Conservation (phyloP, 176 grass and related monocot species). For the Typha latifolia region DNA sequence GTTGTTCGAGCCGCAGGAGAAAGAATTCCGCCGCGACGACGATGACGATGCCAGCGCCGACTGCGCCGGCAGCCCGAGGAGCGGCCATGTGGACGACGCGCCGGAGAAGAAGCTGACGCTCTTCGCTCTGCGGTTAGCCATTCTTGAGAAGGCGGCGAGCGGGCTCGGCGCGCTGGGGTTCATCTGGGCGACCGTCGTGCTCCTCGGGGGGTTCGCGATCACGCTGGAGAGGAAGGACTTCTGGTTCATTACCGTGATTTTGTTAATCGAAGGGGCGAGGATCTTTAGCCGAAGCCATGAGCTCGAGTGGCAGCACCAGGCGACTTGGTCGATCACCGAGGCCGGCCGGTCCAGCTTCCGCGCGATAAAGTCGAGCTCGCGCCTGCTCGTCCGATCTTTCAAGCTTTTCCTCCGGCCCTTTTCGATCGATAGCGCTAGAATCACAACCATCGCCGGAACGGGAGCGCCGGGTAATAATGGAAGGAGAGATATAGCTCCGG, state of each 20-base stretch:
- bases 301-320: conserved; percentile 92
- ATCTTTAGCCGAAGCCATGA: conserved; percentile 95
- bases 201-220: conserved; percentile 77
- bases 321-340: conserved; percentile 57
- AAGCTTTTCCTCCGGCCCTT: conserved; percentile 32
- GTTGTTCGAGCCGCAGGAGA: conserved; percentile 56
- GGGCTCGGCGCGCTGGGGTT: conserved; percentile 74
- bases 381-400: conserved; percentile 39
- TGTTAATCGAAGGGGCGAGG: conserved; percentile 61
- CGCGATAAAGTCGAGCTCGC: conserved; percentile 32
- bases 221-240: conserved; percentile 48
- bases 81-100: conserved; percentile 4
- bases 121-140: conserved; percentile 59
- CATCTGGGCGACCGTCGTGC: conserved; percentile 87
- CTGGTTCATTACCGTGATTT: conserved; percentile 66
- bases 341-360: conserved; percentile 40
- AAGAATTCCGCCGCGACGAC: background rate
- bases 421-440: conserved; percentile 11
- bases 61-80: background rate
- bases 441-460: background rate
- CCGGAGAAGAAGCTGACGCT: conserved; percentile 59
- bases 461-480: background rate
- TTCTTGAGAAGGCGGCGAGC: conserved; percentile 82
- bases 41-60: background rate
- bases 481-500: background rate